Conservation (phyloP, 2,329 filamentous ascomycete species). For the Trichoderma sp. region DNA sequence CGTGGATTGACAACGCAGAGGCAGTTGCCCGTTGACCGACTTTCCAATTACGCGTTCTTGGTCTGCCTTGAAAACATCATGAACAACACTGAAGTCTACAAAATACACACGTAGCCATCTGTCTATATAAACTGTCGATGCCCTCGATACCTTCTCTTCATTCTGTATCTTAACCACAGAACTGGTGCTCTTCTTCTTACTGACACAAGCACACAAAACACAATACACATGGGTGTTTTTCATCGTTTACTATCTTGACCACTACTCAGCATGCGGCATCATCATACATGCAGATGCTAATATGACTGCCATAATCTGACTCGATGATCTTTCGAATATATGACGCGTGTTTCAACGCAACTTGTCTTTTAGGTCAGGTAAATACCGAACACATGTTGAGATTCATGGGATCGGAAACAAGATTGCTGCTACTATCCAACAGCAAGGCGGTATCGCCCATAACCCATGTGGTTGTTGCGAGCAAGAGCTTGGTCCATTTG, state of each 20-base stretch:
- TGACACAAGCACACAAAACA: background rate
- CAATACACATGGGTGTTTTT: background rate
- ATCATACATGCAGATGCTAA: background rate
- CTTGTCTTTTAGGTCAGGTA: too few species aligned
- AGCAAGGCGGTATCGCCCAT: too few species aligned
- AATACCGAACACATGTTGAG: too few species aligned
- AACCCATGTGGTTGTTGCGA: too few species aligned
- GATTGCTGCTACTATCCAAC: too few species aligned
- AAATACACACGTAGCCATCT: background rate
- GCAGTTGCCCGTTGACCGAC: background rate
- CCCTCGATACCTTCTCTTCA: background rate
- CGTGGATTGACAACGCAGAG: background rate
- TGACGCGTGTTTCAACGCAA: too few species aligned
- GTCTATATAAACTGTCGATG: background rate
- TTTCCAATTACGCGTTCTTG: background rate
- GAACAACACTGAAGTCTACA: background rate
- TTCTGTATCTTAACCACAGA: background rate
- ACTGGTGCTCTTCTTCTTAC: background rate
- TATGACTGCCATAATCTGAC: too few species aligned
- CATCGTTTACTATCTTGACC: background rate
- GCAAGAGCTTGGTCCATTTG: too few species aligned
- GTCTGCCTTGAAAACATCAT: background rate
- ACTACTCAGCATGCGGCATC: background rate
- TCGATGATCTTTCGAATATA: too few species aligned
- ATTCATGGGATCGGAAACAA: too few species aligned